Base-by-base conservation (phyloP, 2,329 filamentous ascomycete species). In the Diaporthe velutina region DNA sequence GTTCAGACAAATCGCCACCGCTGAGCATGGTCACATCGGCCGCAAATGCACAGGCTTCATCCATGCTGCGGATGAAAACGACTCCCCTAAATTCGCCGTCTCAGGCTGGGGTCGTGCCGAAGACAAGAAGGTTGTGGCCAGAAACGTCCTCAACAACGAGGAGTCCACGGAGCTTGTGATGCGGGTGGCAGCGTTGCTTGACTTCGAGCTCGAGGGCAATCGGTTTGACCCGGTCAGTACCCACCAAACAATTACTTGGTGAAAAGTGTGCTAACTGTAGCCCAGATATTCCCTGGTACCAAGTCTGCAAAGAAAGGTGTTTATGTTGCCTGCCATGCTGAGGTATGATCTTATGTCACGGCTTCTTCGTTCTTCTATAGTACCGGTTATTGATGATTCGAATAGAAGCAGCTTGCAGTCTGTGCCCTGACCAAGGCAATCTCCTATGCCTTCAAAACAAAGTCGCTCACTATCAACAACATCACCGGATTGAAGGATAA, bases 91-190 rank as follows among this genome's bases (percentile, higher is more conserved):
- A 4, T 42, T 75, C 15, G 61, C 73, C 1, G 3, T 75, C 22
- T 75, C 73, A 4, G 73, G 73, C 19, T 72, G 73, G 73, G 35
- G 40, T 17, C n/a, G 38, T 7, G 12, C 17, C 12, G 48, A 45
- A 2, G 38, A 38, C 25, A 17, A 61, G 4, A 61, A 45, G 3
- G 38, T 2, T 30, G 38, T 28, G 38, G 17, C 3, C 38, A 38
- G 4, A 28, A 64, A 68, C 1, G 45, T 70, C 0, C 70, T 75
- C 10, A 6, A 61, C 13, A 48, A 42, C 17, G 40, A 4, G 0
- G 33, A n/a, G 0, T 70, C 60, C 5, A 61, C 61, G 1, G 35
- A 3, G 7, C 35, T 68, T 15, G 45, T 48, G 0, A 71, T 6
- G 4, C 33, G 28, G 0, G 25, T 42, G 6, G 58, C 54, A 0